A percentile compares a stretch with the other conserved stretches of the same genome.
These are phyloP conservation scores for Volvariella volvacea DNA, from an alignment of 1,284 basidiomycete genomes.

Conservation along the genomic window DNA sequence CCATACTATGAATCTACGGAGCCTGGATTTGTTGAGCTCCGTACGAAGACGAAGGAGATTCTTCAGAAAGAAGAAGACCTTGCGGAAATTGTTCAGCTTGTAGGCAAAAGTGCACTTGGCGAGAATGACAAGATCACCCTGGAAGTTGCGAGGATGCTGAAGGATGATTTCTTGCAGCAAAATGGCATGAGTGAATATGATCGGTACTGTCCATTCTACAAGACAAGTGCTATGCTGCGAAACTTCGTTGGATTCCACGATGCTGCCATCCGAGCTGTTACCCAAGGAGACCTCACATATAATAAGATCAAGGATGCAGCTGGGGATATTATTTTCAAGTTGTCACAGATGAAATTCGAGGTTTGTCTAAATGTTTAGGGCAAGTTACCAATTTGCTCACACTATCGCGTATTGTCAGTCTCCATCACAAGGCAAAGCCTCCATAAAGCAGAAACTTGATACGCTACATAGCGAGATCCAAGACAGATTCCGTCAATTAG, in stretches of 20 bases:
- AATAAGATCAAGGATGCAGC: constrained; percentile 86
- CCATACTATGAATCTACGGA: constrained; percentile 88
- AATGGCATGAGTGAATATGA: constrained; percentile 99
- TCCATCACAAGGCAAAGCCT: constrained; percentile 80
- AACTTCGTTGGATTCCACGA: constrained; percentile 97
- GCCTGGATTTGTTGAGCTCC: constrained; percentile 90
- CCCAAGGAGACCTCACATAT: constrained; percentile 87
- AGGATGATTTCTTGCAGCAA: constrained; percentile 98
- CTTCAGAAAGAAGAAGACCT: constrained; percentile 98
- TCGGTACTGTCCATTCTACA: constrained; percentile 97
- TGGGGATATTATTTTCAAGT: constrained; percentile 87
- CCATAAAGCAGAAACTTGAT: constrained; percentile 78
- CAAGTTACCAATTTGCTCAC: not conserved
- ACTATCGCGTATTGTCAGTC: constrained; percentile 46
- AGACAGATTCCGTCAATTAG: constrained; percentile 84
- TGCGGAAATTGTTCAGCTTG: constrained; percentile 98
- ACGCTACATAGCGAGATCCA: constrained; percentile 76
- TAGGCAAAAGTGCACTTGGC: constrained; percentile 96
- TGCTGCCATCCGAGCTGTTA: constrained; percentile 79
- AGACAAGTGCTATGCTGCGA: constrained; percentile 92
- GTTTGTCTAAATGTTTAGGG: constrained; percentile 32
- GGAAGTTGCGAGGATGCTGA: constrained; percentile 95
- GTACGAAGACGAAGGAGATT: constrained; percentile 92
- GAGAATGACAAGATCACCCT: constrained; percentile 99
- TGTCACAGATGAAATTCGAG: constrained; percentile 99